These are phyloP conservation scores for Moricandia moricandioides DNA, from an alignment of 345 rosid genomes.

Conservation along the genomic window DNA sequence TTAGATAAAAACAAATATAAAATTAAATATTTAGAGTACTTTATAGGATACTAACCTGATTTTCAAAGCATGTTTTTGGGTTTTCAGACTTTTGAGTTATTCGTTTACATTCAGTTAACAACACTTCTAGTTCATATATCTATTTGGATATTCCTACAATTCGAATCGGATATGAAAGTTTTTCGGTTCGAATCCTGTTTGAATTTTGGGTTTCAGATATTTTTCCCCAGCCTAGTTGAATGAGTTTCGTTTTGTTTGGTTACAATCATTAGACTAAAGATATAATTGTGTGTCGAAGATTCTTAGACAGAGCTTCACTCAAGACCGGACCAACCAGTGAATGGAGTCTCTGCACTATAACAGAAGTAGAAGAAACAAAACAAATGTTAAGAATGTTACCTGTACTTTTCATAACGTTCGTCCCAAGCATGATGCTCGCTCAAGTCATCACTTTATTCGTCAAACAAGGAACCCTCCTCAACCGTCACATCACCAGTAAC, in stretches of 20 bases:
- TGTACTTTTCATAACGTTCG: conserved; percentile 59
- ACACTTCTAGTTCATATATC: not conserved
- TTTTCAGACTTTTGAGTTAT: not conserved
- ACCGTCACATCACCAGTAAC: conserved; percentile 37
- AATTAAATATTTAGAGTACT: not conserved
- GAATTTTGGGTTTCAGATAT: not conserved
- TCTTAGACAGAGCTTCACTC: conserved; percentile 68
- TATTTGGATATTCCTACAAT: not conserved
- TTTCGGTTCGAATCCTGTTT: not conserved
- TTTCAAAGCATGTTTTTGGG: not conserved
- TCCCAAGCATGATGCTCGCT: conserved; percentile 82
- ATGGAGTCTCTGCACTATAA: conserved; percentile 70
- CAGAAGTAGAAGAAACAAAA: conserved; percentile 95
- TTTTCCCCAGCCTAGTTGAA: not conserved
- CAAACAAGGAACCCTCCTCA: conserved; percentile 68
- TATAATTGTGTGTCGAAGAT: conserved; percentile 41
- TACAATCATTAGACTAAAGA: not conserved
- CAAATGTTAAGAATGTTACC: conserved; percentile 92
- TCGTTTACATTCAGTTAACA: not conserved
- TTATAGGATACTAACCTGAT: not conserved
- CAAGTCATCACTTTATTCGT: conserved; percentile 74
- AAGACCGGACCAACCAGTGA: conserved; percentile 49
- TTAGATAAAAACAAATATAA: not conserved
- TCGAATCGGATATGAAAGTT: not conserved
- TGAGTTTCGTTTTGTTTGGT: not conserved